Conservation (phyloP, 768 basidiomycete genomes). For the Punctularia strigosozonata region DNA sequence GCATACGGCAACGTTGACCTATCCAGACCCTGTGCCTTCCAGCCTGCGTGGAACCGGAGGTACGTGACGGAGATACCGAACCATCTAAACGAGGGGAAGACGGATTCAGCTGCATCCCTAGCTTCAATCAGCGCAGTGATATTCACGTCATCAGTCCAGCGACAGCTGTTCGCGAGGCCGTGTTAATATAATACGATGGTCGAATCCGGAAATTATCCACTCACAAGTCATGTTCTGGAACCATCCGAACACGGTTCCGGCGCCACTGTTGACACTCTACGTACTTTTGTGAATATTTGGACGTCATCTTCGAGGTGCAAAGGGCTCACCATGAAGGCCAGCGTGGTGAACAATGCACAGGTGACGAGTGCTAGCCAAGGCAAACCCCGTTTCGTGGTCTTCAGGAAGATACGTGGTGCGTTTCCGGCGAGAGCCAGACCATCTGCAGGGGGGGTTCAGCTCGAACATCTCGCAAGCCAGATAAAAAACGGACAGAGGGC, state of each 20-base stretch:
- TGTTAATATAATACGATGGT: not conserved
- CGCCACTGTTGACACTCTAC: conserved; percentile 36
- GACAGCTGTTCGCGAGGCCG: not conserved
- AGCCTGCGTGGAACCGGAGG: conserved; percentile 71
- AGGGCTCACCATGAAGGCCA: conserved; percentile 80
- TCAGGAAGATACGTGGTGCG: conserved; percentile 71
- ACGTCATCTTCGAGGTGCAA: conserved; percentile 50
- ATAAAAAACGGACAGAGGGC: conserved; percentile 52
- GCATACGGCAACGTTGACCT: conserved; percentile 60
- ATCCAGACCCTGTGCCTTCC: conserved; percentile 71
- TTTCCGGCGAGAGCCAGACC: conserved; percentile 72
- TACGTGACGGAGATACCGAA: conserved; percentile 35
- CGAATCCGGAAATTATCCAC: conserved; percentile 3
- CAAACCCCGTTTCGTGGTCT: conserved; percentile 59
- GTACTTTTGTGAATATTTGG: not conserved
- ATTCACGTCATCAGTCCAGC: not conserved
- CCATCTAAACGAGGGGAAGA: conserved; percentile 37
- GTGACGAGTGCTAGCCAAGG: conserved; percentile 66
- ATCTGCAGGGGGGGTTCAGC: conserved; percentile 29
- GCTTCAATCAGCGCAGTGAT: not conserved
- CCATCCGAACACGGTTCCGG: conserved; percentile 67
- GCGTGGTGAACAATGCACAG: conserved; percentile 49
- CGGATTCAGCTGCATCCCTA: conserved; percentile 17
- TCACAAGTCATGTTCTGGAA: conserved; percentile 54
- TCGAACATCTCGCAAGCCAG: not conserved